Evolutionary conservation across 768 basidiomycete species (phyloP).

Genomic region (Lyophyllum shimeji): DNA sequence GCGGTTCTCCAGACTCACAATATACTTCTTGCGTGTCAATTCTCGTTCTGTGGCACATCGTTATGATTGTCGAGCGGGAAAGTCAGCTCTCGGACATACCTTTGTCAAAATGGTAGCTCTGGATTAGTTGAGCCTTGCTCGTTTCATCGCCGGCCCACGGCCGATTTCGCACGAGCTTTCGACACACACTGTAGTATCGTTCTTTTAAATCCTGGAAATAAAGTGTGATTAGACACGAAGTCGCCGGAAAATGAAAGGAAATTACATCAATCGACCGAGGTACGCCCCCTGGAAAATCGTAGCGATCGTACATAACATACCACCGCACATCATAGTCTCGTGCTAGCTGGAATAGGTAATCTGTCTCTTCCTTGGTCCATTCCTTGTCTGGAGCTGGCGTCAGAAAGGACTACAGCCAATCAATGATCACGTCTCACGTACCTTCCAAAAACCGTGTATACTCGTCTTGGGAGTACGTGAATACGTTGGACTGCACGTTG

Average conservation of each 20-base stretch:
- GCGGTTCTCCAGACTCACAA: conserved; percentile 84
- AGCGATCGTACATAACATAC: conserved; percentile 89
- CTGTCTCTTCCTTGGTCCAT: conserved; percentile 94
- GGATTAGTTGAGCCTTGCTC: conserved; percentile 62
- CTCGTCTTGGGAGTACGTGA: conserved; percentile 83
- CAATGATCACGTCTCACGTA: conserved; percentile 23
- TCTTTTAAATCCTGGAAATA: conserved; percentile 86
- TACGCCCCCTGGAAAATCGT: conserved; percentile 63
- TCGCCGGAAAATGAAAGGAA: background rate
- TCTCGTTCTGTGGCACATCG: conserved; percentile 65
- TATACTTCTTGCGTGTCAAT: conserved; percentile 82
- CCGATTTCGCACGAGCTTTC: conserved; percentile 80
- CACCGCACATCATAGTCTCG: conserved; percentile 86
- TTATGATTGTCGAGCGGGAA: background rate
- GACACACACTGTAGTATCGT: conserved; percentile 88
- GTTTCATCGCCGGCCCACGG: conserved; percentile 85
- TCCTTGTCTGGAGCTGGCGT: conserved; percentile 52
- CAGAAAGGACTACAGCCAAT: no score
- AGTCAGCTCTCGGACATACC: conserved; percentile 38
- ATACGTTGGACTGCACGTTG: conserved; percentile 63
- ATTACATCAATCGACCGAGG: conserved; percentile 70
- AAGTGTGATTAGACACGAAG: conserved; percentile 2
- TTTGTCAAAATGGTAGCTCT: conserved; percentile 86
- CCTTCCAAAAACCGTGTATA: conserved; percentile 81
- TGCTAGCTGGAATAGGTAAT: conserved; percentile 82